phyloP scores from a whole-genome alignment of 1,139 yeast genomes.

The Kodamaea ohmeri region DNA sequence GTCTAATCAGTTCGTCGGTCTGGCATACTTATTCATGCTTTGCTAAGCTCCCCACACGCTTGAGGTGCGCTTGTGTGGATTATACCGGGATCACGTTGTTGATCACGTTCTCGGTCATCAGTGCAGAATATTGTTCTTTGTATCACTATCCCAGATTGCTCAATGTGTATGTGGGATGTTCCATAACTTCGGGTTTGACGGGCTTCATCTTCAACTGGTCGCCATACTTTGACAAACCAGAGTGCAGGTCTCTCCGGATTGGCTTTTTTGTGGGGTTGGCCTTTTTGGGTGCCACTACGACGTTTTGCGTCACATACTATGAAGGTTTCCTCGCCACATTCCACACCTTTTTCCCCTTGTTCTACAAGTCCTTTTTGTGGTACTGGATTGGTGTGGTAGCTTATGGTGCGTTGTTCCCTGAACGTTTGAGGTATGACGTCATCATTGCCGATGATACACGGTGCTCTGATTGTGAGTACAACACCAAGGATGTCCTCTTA shows the following conservation, averaged over 20 bases:
- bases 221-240: conserved; percentile 84
- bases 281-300: conserved; percentile 67
- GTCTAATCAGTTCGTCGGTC: conserved; percentile 71
- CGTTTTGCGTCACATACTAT: conserved; percentile 52
- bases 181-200: conserved; percentile 62
- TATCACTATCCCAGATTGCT: conserved; percentile 56
- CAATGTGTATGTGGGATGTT: conserved; percentile 52
- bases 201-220: conserved; percentile 89
- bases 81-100: conserved; percentile 91
- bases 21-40: conserved; percentile 95
- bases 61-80: conserved; percentile 87
- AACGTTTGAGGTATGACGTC: conserved; percentile 74
- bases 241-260: conserved; percentile 74
- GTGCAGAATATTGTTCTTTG: conserved; percentile 80
- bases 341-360: conserved; percentile 57
- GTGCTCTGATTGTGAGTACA: conserved; percentile 18
- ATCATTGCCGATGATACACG: conserved; percentile 43
- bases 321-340: conserved; percentile 57
- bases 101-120: conserved; percentile 85
- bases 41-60: conserved; percentile 59
- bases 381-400: conserved; percentile 81
- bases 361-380: conserved; percentile 64
- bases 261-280: conserved; percentile 83
- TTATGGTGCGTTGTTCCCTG: conserved; percentile 88
- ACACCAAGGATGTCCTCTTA: conserved; percentile 33